Evolutionary conservation across 257 asterid genomes (phyloP).

Genomic region (Pogostemon cablin): DNA sequence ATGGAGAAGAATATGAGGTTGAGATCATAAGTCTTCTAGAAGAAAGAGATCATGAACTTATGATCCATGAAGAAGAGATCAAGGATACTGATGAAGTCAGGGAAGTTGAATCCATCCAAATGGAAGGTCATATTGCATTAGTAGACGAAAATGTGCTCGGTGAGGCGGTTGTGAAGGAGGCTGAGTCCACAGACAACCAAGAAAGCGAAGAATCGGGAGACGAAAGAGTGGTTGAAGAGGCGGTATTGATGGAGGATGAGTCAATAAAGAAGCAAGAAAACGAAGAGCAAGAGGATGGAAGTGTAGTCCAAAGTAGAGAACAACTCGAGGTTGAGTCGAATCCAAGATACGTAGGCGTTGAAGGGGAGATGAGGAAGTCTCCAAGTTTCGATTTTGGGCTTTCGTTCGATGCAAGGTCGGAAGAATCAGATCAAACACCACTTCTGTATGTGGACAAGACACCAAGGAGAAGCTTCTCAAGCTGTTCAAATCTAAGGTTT

Average conservation of each 20-base stretch:
- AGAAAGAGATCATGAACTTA: background rate
- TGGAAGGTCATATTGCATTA: too few relatives aligned
- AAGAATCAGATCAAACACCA: conserved; percentile 77
- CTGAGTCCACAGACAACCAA: background rate
- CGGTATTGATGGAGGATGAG: conserved; percentile 18
- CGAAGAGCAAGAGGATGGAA: too few relatives aligned
- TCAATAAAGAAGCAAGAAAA: background rate
- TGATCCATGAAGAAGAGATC: too few relatives aligned
- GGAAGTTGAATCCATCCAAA: too few relatives aligned
- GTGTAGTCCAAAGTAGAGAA: conserved; percentile 1
- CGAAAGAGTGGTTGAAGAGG: conserved; percentile 22
- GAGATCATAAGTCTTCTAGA: conserved; percentile 6
- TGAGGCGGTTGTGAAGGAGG: background rate
- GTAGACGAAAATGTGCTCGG: background rate
- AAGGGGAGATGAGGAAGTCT: conserved; percentile 47
- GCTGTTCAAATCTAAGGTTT: conserved; percentile 35
- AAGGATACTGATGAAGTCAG: too few relatives aligned
- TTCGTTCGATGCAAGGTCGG: conserved; percentile 40
- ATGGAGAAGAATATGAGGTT: conserved; percentile 16
- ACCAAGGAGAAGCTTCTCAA: conserved; percentile 57
- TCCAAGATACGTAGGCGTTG: conserved; percentile 14
- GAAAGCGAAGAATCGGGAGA: conserved; percentile 22
- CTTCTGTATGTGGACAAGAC: conserved; percentile 55
- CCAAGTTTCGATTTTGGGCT: conserved; percentile 76
- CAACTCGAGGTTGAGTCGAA: conserved; percentile 30